A percentile compares a stretch with the other conserved stretches of the same genome.
Evolutionary conservation across 768 basidiomycete genomes (phyloP).

Genomic region (Leucogyrophana mollusca): DNA sequence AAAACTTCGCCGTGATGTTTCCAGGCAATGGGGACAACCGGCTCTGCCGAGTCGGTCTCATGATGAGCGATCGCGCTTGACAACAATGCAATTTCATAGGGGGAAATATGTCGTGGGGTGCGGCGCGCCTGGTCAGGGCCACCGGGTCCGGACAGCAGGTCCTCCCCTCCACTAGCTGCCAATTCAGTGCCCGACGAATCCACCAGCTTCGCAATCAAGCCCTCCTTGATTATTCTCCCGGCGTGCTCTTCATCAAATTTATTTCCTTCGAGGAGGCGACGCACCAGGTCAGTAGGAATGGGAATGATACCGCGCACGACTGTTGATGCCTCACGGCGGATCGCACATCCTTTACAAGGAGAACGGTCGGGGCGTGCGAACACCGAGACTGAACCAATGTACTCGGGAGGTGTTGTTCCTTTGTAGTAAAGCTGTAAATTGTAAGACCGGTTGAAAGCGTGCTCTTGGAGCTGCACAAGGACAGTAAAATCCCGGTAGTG

Average conservation of each 20-base stretch:
- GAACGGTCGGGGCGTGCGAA: conserved; percentile 22
- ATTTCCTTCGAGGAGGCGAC: conserved; percentile 17
- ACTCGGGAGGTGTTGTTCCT: conserved; percentile 4
- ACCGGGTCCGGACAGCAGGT: background rate
- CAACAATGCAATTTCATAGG: conserved; percentile 17
- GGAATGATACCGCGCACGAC: conserved; percentile 24
- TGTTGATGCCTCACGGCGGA: conserved; percentile 13
- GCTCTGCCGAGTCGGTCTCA: conserved; percentile 10
- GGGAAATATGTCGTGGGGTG: conserved; percentile 14
- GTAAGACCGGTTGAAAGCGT: conserved; percentile 23
- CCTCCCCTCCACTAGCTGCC: conserved; percentile 15
- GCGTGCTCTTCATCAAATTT: conserved; percentile 10
- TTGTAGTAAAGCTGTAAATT: conserved; percentile 19
- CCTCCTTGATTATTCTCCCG: conserved; percentile 11
- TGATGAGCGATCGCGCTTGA: conserved; percentile 22
- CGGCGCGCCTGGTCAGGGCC: conserved; percentile 3
- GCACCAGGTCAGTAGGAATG: conserved; percentile 18
- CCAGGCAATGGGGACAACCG: conserved; percentile 22
- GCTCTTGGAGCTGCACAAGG: conserved; percentile 21
- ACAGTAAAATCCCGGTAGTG: conserved; percentile 25
- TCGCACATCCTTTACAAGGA: conserved; percentile 22
- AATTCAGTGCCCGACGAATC: conserved; percentile 13
- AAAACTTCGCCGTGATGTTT: conserved; percentile 17
- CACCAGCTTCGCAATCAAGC: conserved; percentile 15
- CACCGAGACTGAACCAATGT: conserved; percentile 21